Base-by-base conservation (phyloP, 2,329 filamentous ascomycete genomes). In the Herpotrichia juniperi region DNA sequence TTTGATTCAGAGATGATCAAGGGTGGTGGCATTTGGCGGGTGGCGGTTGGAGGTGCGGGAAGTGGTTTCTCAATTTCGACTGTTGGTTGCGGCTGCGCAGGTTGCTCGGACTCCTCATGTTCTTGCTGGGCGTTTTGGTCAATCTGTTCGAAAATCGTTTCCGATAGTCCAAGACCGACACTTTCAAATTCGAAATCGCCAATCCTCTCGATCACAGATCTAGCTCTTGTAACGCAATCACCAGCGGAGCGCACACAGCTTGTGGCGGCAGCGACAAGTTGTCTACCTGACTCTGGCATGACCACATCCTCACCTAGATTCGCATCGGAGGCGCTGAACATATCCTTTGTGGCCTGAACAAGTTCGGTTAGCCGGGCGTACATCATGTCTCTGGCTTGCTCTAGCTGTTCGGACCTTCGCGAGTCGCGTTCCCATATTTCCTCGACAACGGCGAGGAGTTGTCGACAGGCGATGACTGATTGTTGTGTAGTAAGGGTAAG, bases 211-310 rank as follows among this genome's bases (percentile, higher is more conserved):
- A 99, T 88, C 39, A 96, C 86, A 69, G 85, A 82, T 64, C 91
- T 91, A 10, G 93, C 89, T 75, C 93, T 93, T 6, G 89, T 87
- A 17, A 96, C 89, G 72, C 93, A 97, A 62, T 96, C 92, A 34
- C 93, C 93, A 39, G 93, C 92, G 19, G 91, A 89, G 61, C 91
- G 88, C 22, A 99, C 93, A 68, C 93, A 97, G 53, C 85, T 87
- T 6, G 92, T 96, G 8, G 92, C 92, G 17, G 91, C 90, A 54
- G 83, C 81, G 26, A 94, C 83, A 34, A 96, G 81, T 24, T 87
- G 82, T 58, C 85, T 87, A 59, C 91, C 91, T 66, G 93, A 88
- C 54, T 91, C 86, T 1, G 89, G 89, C 74, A 92, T 84, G 62
- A 96, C 88, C 28, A 96, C 80, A 53, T 93, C 87, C 54, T 92